phyloP scores from a whole-genome alignment of 2,329 filamentous ascomycete species.

The Botrytis fragariae region DNA sequence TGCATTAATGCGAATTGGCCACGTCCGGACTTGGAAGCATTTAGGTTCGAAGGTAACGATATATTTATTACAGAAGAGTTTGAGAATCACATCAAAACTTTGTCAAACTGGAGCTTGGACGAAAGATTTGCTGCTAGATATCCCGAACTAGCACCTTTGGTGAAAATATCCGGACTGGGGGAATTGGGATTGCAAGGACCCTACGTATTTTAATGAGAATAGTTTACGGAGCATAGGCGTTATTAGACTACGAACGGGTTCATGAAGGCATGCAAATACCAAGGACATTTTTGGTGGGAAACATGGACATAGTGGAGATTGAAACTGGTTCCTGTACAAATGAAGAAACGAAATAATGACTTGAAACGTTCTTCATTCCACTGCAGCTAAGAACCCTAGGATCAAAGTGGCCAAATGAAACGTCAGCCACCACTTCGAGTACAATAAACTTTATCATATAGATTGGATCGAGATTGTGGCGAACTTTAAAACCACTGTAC shows the following conservation, averaged over 20 bases:
- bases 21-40: constrained; percentile 26
- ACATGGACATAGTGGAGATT: neutral
- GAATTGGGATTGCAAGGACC: neutral
- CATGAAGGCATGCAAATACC: constrained; percentile 11
- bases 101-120: constrained; percentile 34
- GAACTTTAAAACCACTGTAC: neutral
- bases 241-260: neutral
- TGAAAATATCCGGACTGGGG: neutral
- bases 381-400: neutral
- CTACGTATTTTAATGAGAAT: neutral
- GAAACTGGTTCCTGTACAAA: neutral
- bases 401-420: neutral
- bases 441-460: neutral
- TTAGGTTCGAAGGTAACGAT: constrained; percentile 29
- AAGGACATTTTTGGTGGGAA: neutral
- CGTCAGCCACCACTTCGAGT: neutral
- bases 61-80: constrained; percentile 28
- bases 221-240: neutral
- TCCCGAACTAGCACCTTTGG: constrained; percentile 30
- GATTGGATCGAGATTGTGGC: neutral
- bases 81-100: constrained; percentile 25
- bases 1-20: constrained; percentile 42
- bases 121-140: constrained; percentile 31
- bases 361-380: neutral
- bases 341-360: neutral